A percentile compares a stretch with the other conserved stretches of the same genome.
phyloP scores from a whole-genome alignment of 495 filamentous ascomycete genomes.

The Penicillium canariense region DNA sequence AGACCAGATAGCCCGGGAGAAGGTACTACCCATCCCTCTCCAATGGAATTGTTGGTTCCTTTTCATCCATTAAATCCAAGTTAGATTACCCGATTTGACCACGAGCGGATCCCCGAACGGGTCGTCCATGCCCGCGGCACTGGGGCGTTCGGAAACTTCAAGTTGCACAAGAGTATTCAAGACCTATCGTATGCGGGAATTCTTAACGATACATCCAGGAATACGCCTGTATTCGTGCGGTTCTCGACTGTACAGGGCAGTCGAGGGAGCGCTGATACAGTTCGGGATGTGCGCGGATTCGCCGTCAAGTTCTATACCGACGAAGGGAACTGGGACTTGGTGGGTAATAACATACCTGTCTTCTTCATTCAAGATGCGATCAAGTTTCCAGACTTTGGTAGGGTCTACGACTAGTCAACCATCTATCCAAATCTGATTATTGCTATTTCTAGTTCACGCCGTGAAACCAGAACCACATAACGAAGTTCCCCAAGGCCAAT shows the following conservation, averaged over 20 bases:
- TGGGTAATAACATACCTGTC: slow-evolving; percentile 73
- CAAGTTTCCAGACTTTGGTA: slow-evolving; percentile 69
- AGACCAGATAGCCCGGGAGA: slow-evolving; percentile 76
- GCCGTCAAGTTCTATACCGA: slow-evolving; percentile 71
- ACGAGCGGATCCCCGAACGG: slow-evolving; percentile 84
- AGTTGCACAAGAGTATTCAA: slow-evolving; percentile 62
- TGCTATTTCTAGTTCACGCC: slow-evolving; percentile 71
- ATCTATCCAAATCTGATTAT: too few relatives aligned
- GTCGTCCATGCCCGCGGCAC: slow-evolving; percentile 86
- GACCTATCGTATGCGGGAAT: slow-evolving; percentile 71
- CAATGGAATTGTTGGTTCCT: background rate
- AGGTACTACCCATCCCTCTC: slow-evolving; percentile 44
- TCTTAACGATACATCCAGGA: slow-evolving; percentile 74
- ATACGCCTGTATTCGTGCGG: slow-evolving; percentile 75
- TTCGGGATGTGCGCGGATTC: slow-evolving; percentile 82
- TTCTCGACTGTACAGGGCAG: slow-evolving; percentile 83
- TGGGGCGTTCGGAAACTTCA: slow-evolving; percentile 86
- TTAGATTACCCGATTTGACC: slow-evolving; percentile 78
- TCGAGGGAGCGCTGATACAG: slow-evolving; percentile 75
- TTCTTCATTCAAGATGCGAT: slow-evolving; percentile 78
- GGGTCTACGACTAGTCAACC: too few relatives aligned
- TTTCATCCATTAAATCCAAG: background rate
- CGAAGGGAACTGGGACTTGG: slow-evolving; percentile 63
- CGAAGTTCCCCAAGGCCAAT: slow-evolving; percentile 62
- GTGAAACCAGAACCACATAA: slow-evolving; percentile 82